A percentile compares a stretch with the other conserved stretches of the same genome.
Conservation (phyloP, 768 basidiomycete species). For the Panaeolus papilionaceus region DNA sequence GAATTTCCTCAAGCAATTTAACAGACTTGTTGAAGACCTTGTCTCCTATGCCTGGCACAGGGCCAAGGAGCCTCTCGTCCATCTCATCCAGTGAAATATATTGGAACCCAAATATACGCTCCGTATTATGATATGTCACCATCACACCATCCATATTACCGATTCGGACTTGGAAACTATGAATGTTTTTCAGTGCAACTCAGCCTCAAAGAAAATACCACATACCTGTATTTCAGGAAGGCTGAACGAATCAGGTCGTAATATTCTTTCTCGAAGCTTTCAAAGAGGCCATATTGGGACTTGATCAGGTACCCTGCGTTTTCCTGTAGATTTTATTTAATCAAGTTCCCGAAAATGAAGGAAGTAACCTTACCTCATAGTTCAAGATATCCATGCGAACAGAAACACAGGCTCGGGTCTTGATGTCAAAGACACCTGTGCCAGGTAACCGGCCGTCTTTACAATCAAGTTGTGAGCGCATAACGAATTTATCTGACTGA, state of each 20-base stretch:
- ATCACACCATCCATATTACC: slow-evolving; percentile 97
- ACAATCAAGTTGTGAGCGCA: slow-evolving; percentile 97
- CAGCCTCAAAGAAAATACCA: neutral
- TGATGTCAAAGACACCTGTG: slow-evolving; percentile 94
- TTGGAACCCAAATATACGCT: slow-evolving; percentile 90
- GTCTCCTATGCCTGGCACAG: slow-evolving; percentile 59
- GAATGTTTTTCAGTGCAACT: neutral
- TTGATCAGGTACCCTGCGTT: slow-evolving; percentile 82
- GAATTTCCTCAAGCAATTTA: slow-evolving; percentile 68
- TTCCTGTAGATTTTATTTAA: slow-evolving; percentile 50
- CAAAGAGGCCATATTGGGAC: slow-evolving; percentile 60
- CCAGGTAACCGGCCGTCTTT: slow-evolving; percentile 82
- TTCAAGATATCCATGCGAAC: slow-evolving; percentile 89
- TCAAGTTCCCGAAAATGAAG: neutral
- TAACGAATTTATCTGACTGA: slow-evolving; percentile 71
- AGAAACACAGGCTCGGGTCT: slow-evolving; percentile 87
- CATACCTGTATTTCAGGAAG: slow-evolving; percentile 90
- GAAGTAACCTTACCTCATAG: slow-evolving; percentile 55
- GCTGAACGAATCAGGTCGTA: slow-evolving; percentile 94
- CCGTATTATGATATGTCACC: slow-evolving; percentile 88
- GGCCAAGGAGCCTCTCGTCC: slow-evolving; percentile 81
- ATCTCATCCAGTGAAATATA: slow-evolving; percentile 89
- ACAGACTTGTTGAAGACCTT: slow-evolving; percentile 81
- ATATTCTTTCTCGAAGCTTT: slow-evolving; percentile 93
- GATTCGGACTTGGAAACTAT: slow-evolving; percentile 94